Conservation (phyloP, 306 rosid species). For the Amphicarpaea edgeworthii region DNA sequence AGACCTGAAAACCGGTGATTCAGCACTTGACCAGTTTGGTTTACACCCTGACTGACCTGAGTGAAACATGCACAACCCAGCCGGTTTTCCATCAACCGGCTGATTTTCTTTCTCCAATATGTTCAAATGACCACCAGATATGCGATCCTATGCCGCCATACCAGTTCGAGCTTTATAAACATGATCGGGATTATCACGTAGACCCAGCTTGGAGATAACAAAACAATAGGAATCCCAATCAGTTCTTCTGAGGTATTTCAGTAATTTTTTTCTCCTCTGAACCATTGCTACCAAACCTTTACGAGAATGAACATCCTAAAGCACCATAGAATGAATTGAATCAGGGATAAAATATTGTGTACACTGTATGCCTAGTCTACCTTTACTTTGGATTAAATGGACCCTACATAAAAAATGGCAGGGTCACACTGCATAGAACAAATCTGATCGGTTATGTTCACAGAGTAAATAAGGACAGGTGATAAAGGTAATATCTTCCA, state of each 20-base stretch:
- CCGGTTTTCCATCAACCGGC: not conserved
- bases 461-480: not conserved
- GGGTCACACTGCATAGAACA: slow-evolving; percentile 10
- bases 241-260: slow-evolving; percentile 88
- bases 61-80: not conserved
- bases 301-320: slow-evolving; percentile 90
- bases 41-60: slow-evolving; percentile 5
- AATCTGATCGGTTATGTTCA: slow-evolving; percentile 9
- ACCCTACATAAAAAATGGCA: slow-evolving; percentile 10
- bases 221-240: slow-evolving; percentile 95
- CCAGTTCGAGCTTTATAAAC: slow-evolving; percentile 1
- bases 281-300: slow-evolving; percentile 92
- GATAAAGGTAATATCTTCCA: not conserved
- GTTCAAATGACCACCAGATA: not conserved
- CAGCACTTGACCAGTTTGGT: slow-evolving; percentile 16
- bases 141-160: not conserved
- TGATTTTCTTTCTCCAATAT: slow-evolving; percentile 1
- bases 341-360: slow-evolving; percentile 9
- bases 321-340: slow-evolving; percentile 31
- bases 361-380: not conserved
- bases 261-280: slow-evolving; percentile 77
- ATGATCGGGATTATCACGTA: slow-evolving; percentile 84
- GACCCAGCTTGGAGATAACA: slow-evolving; percentile 80
- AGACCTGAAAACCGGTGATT: slow-evolving; percentile 20
- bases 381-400: not conserved